A percentile compares a stretch with the other conserved stretches of the same genome.
Conservation (phyloP, 2,329 filamentous ascomycete genomes). For the Pseudocercospora fijiensis region DNA sequence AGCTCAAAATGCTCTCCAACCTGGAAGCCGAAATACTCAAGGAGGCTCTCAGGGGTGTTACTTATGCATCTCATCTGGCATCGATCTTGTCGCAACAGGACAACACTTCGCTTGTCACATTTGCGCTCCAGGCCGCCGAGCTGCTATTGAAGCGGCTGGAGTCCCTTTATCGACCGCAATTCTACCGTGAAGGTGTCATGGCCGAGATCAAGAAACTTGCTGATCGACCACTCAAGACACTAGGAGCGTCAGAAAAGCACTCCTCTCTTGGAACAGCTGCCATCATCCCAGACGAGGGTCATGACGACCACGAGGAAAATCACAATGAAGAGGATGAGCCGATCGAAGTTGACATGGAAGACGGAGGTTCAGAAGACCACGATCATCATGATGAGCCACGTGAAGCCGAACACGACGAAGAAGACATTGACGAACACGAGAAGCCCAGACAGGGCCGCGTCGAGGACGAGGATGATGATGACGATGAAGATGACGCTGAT, state of each 20-base stretch:
- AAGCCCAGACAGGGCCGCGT: slow-evolving; percentile 8
- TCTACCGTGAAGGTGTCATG: slow-evolving; percentile 95
- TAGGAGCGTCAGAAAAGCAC: slow-evolving; percentile 14
- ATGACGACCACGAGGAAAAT: slow-evolving; percentile 48
- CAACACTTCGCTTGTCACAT: slow-evolving; percentile 80
- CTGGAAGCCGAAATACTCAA: slow-evolving; percentile 81
- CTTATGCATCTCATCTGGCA: slow-evolving; percentile 92
- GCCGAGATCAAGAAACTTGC: slow-evolving; percentile 83
- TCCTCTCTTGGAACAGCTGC: background rate
- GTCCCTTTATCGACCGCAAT: slow-evolving; percentile 88
- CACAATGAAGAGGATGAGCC: slow-evolving; percentile 48
- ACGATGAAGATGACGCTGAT: slow-evolving; percentile 54
- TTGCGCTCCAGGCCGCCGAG: slow-evolving; percentile 84
- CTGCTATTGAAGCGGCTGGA: slow-evolving; percentile 81
- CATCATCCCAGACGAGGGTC: slow-evolving; percentile 24
- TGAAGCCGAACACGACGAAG: slow-evolving; percentile 52
- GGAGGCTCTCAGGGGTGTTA: slow-evolving; percentile 81
- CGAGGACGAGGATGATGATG: slow-evolving; percentile 40
- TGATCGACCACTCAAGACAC: slow-evolving; percentile 40
- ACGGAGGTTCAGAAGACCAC: slow-evolving; percentile 14
- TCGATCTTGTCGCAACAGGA: slow-evolving; percentile 95
- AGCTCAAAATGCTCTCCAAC: slow-evolving; percentile 96
- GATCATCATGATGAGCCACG: slow-evolving; percentile 52
- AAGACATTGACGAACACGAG: slow-evolving; percentile 44
- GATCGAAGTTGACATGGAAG: slow-evolving; percentile 31